These are phyloP conservation scores for Macadamia tetraphylla DNA, from an alignment of 164 flowering plant species.

Conservation along the genomic window DNA sequence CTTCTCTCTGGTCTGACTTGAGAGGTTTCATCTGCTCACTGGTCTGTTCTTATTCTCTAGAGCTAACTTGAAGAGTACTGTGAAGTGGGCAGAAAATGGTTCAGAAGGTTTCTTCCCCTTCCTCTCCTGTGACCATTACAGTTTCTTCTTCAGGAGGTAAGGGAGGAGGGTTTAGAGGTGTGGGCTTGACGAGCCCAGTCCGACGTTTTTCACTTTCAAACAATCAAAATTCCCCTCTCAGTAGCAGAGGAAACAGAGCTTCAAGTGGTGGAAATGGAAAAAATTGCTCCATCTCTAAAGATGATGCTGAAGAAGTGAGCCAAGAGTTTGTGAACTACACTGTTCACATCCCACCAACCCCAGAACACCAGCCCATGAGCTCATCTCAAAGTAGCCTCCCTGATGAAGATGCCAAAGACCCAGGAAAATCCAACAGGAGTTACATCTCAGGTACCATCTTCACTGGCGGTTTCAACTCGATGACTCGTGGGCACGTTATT, in stretches of 20 bases:
- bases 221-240: slow-evolving; percentile 44
- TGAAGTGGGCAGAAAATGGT: slow-evolving; percentile 32
- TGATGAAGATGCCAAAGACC: slow-evolving; percentile 9
- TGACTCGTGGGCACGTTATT: slow-evolving; percentile 62
- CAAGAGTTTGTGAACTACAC: slow-evolving; percentile 63
- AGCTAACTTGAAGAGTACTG: no score
- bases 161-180: slow-evolving; percentile 32
- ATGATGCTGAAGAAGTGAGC: slow-evolving; percentile 27
- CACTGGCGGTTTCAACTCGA: slow-evolving; percentile 77
- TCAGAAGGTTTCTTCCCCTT: slow-evolving; percentile 40
- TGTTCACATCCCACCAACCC: slow-evolving; percentile 83
- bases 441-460: slow-evolving; percentile 63
- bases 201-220: slow-evolving; percentile 21
- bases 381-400: slow-evolving; percentile 40
- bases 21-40: no score
- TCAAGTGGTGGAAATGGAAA: slow-evolving; percentile 24
- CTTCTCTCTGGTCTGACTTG: no score
- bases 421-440: slow-evolving; percentile 24
- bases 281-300: slow-evolving; percentile 36
- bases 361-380: slow-evolving; percentile 49
- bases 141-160: slow-evolving; percentile 59
- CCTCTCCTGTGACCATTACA: slow-evolving; percentile 72
- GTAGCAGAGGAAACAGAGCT: slow-evolving; percentile 21
- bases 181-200: slow-evolving; percentile 61
- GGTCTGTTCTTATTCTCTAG: no score